phyloP scores from a whole-genome alignment of 2,329 filamentous ascomycete species.

The Trichoderma pleuroti region DNA sequence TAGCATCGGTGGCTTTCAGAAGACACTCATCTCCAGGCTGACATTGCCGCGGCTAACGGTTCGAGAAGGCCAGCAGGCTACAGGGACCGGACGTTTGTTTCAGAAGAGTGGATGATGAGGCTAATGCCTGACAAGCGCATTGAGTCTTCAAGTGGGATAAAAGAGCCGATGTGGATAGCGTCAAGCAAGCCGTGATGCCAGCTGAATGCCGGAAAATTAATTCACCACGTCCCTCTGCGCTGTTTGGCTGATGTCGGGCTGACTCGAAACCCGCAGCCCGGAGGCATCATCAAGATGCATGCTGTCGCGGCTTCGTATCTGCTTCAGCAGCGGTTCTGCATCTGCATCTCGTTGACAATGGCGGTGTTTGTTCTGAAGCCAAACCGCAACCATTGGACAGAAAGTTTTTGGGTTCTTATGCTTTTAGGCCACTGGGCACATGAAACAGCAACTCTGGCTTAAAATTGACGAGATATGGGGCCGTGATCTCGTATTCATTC shows the following conservation, averaged over 20 bases:
- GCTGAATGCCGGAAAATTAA: not conserved
- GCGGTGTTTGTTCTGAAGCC: not conserved
- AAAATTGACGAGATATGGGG: not conserved
- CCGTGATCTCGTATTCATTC: conserved; percentile 9
- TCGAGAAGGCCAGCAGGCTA: not conserved
- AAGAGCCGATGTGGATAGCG: not conserved
- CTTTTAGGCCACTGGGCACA: not conserved
- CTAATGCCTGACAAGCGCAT: not conserved
- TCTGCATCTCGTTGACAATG: not conserved
- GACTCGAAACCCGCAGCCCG: not conserved
- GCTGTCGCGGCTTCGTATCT: not conserved
- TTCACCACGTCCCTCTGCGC: not conserved
- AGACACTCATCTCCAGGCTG: not conserved
- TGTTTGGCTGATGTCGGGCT: not conserved
- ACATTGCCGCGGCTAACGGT: not conserved
- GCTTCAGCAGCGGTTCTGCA: not conserved
- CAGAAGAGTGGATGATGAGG: not conserved
- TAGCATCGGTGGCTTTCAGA: not conserved
- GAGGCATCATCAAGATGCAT: not conserved
- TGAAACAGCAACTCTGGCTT: not conserved
- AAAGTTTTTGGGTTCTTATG: not conserved
- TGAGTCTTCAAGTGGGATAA: not conserved
- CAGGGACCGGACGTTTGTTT: not conserved
- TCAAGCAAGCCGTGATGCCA: not conserved
- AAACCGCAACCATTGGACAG: not conserved